Base-by-base conservation (phyloP, 805 yeast genomes). In the Kazachstania bromeliacearum region DNA sequence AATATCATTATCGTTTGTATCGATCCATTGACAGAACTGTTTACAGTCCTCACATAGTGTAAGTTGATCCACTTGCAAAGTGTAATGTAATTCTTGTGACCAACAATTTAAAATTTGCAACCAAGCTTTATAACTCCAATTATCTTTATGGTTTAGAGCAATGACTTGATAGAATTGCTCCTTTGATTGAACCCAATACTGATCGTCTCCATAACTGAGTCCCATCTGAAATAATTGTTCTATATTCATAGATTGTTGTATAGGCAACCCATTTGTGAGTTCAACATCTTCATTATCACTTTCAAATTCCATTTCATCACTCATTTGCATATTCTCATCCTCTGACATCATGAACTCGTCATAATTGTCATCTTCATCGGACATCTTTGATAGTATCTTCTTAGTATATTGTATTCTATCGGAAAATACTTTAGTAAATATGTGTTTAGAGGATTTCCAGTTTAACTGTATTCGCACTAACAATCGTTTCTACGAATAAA, bases 291-390 rank as follows among this genome's bases (percentile, higher is more conserved):
- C 51, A 7, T 46, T 44, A 5, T 44, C 51, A 21, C 43, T 45
- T 34, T 44, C 50, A 12, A 45, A 53, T 18, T 49, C 60, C 50
- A 53, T 43, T 35, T 52, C 58, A 17, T 26, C 32, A 8, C 48
- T 37, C 32, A 43, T 34, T 9, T 39, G 46, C 39, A 45, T 42
- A n/a, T 39, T 49, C 15, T 53, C 57, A 15, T 53, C 61, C 16
- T 50, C 61, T 2, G 60, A 35, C 51, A 50, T 46, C 51, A 54
- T 48, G 36, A 45, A 57, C n/a, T 54, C 60, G 27, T 51, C 54
- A 36, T 56, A 56, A 34, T 55, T 43, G 8, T 32, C 51, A 18
- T 39, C 43, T 15, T 47, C 53, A 20, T 46, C 49, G n/a, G n/a
- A n/a, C n/a, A n/a, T n/a, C n/a, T n/a, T n/a, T n/a, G n/a, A n/a